Base-by-base conservation (phyloP, 208 protist genomes). In the Leishmania tropica region DNA sequence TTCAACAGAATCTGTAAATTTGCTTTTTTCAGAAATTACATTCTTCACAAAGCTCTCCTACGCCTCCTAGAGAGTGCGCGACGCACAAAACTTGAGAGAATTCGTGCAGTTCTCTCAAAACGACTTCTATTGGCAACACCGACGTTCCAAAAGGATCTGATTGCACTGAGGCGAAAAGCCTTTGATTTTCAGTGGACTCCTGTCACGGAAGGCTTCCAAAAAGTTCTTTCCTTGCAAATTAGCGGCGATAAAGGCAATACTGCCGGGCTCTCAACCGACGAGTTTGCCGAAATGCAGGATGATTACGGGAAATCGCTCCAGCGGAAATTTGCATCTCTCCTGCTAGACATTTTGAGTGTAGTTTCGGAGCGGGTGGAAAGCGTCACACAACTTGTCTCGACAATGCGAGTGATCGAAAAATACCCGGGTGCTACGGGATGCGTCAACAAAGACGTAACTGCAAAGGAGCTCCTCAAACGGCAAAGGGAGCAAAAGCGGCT, bases 371-470 rank as follows among this genome's bases (percentile, higher is more conserved):
- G 83, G 0, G 74, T 31, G 45, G 67, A 82, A 35, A 47, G 42
- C 3, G 48, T 76, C 21, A 64, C n/a, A 13, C 19, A 28, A 15
- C 60, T 82, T 13, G 40, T 42, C 3, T 37, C 64, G 11, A 62
- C 73, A 42, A 45, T 86, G 64, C 58, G 62, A 35, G 45, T 83
- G 28, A 86, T 88, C 21, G 81, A 87, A 24, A 90, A 90, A 42
- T 45, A 75, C 21, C 78, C 86, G 5, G 88, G 81, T 37, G 83
- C 85, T 8, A 83, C 88, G 37, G 92, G 94, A n/a, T 90, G 88
- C 60, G 97, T 97, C 53, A 97, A 94, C 56, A 97, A 96, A 89
- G 93, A 97, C 70, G 90, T 96, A 53, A 88, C 88, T 19, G 87
- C 91, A 51, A 80, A 88, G 37, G 88, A 97, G 65, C 83, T 96